Evolutionary conservation across 805 yeast genomes (phyloP).

Genomic region (Diddensiella santjacobensis): DNA sequence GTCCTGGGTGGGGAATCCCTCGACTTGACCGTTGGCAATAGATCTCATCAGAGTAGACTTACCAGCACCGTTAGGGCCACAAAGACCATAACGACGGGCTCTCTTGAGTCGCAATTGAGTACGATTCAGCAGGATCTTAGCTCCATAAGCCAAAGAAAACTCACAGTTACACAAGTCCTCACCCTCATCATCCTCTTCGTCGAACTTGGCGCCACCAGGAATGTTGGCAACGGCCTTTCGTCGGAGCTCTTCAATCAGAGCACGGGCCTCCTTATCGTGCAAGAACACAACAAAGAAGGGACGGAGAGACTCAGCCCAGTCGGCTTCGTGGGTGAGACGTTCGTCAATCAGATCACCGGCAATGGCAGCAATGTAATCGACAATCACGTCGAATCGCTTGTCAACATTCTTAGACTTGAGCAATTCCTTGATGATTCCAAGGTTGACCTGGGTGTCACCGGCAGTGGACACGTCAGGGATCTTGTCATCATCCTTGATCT

Average conservation of each 20-base stretch:
- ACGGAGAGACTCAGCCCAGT: constrained; percentile 85
- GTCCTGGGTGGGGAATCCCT: constrained; percentile 99
- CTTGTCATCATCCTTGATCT: constrained; percentile 80
- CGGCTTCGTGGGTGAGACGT: constrained; percentile 86
- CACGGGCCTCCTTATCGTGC: constrained; percentile 89
- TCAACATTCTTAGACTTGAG: constrained; percentile 57
- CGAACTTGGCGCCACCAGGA: constrained; percentile 89
- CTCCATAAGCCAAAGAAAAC: constrained; percentile 99
- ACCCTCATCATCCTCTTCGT: constrained; percentile 79
- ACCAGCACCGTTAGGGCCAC: constrained; percentile 68
- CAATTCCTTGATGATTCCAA: constrained; percentile 72
- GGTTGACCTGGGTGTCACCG: constrained; percentile 91
- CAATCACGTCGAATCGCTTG: constrained; percentile 72
- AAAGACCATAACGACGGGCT: constrained; percentile 96
- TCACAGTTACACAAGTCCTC: constrained; percentile 98
- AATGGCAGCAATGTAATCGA: constrained; percentile 85
- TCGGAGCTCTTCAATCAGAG: constrained; percentile 89
- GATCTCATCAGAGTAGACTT: constrained; percentile 94
- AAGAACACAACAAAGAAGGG: constrained; percentile 95
- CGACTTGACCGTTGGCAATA: constrained; percentile 96
- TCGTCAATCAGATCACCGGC: constrained; percentile 99
- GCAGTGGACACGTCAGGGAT: constrained; percentile 98
- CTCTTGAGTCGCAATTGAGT: constrained; percentile 87
- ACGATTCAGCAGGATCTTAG: constrained; percentile 98
- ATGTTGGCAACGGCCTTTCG: constrained; percentile 96